Percentiles rank a stretch among this genome's conserved stretches.
Evolutionary conservation across 1,284 basidiomycete species (phyloP).

Genomic region (Pyrrhoderma lamaoense): DNA sequence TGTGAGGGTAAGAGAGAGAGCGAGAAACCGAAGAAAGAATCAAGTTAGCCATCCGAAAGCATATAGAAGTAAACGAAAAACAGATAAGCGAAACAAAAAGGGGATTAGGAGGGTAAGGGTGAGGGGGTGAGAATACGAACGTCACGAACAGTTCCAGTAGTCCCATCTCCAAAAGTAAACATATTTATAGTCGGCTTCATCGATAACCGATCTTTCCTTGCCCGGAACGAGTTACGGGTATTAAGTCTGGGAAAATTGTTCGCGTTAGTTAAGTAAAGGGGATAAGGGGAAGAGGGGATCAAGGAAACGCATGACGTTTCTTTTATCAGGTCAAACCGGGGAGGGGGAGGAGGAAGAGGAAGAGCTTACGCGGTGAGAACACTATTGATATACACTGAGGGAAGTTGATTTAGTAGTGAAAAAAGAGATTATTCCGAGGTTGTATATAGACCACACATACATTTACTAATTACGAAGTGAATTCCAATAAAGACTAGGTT

Average conservation of each 20-base stretch:
- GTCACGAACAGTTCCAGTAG: neutral
- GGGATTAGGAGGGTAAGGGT: neutral
- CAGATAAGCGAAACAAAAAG: too few relatives aligned
- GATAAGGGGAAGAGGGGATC: too few relatives aligned
- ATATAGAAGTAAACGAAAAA: too few relatives aligned
- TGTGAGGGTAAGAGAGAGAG: too few relatives aligned
- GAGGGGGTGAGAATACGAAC: neutral
- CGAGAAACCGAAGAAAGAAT: too few relatives aligned
- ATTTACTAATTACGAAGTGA: slow-evolving; percentile 17
- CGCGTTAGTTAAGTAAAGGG: neutral
- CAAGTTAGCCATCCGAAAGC: too few relatives aligned
- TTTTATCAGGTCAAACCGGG: neutral
- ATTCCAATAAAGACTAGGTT: slow-evolving; percentile 17
- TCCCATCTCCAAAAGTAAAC: neutral
- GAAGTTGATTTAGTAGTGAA: neutral
- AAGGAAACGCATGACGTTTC: too few relatives aligned
- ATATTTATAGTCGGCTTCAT: neutral
- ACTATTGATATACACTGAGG: slow-evolving; percentile 16
- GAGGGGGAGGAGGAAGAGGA: neutral
- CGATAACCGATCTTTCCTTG: slow-evolving; percentile 4
- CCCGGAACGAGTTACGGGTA: slow-evolving; percentile 13
- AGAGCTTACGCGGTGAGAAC: slow-evolving; percentile 11
- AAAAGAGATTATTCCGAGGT: neutral
- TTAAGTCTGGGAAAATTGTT: slow-evolving; percentile 5
- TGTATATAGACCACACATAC: neutral